Evolutionary conservation across 129 eudicot genomes (phyloP), one percentile per base, ranked within the genome.

Genomic region (Flaveria brownii): DNA sequence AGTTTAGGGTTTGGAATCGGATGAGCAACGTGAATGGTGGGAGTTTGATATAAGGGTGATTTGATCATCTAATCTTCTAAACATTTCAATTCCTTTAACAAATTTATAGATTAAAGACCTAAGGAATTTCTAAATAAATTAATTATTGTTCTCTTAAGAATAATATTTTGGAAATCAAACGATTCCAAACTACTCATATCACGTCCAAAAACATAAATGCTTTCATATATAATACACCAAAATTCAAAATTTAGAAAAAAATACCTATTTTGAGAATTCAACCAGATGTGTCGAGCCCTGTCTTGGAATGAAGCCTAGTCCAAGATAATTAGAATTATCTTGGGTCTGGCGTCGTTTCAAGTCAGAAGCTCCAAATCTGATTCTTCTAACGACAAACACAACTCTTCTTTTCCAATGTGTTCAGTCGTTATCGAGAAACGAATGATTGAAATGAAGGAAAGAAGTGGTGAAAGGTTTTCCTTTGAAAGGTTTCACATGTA

Each of bases 281-380:
- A 1, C 52, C 42, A 71, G 25, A 2, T n/a, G 30, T 25, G 54
- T 71, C 23, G 72, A 78, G 77, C 66, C 50, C 77, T 78, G 82
- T 46, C 82, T 78, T 78, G 77, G 82, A 78, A 78, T 47, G 82
- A 78, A 62, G 77, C 72, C 77, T 12, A 60, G 50, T 78, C 82
- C 82, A 78, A 78, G 82, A 79, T 79, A 79, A 78, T 33, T 30
- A 47, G 1, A 33, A 50, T 71, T 79, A 79, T 71, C 82, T 61
- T 79, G 82, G 78, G 46, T 51, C 56, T n/a, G 77, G 30, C 78
- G 45, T 60, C 72, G 46, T 79, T 79, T 79, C 82, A 71, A 79
- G 82, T 71, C 82, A 79, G 78, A 50, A 61, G 77, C 77, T 61
- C 66, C 30, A 20, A 33, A 71, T 0, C 33, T 25, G 55, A 49